Base-by-base conservation (phyloP, 2,329 filamentous ascomycete genomes). In the Penicillium sclerotigenum region DNA sequence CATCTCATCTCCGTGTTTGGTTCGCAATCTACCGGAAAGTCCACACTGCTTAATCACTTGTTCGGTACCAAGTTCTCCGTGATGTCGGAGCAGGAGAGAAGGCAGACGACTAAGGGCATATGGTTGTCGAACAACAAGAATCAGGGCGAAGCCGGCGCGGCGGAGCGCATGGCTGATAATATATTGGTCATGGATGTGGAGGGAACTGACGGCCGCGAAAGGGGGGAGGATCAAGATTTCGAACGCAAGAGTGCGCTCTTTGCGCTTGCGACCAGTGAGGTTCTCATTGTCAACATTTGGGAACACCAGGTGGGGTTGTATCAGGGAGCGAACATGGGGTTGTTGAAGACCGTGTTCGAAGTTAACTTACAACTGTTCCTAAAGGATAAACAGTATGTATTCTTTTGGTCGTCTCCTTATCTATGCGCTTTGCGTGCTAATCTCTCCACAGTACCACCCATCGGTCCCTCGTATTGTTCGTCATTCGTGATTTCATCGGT, bases 161-260 rank as follows among this genome's bases (percentile, higher is more conserved):
- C 54, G 50, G 79, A 77, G 62, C 80, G 80, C 62, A 97, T 97
- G 91, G 92, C 93, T 52, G 91, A 96, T 68, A 99, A 99, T 75
- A 97, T 99, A 68, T 80, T 99, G 60, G 94, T 99, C 66, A 99
- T 99, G 94, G 94, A 99, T 71, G 94, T 99, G 41, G 94, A 99
- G 76, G 94, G 94, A 64, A 97, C 94, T 11, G 94, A 99, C 73
- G 94, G 94, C 50, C 86, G 94, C 65, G 94, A 99, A 79, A 84
- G 94, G 64, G 94, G 94, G 62, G 94, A 99, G 75, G 94, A 99
- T 72, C 94, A 99, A 75, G 94, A 99, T 73, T 99, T 99, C 75
- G 94, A 99, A 82, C 85, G 94, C 70, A 99, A 99, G 80, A 97
- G 92, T 74, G 94, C 94, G 24, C 83, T 99, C 20, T 99, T 99